A percentile compares a stretch with the other conserved stretches of the same genome.
Evolutionary conservation across 2,329 filamentous ascomycete genomes (phyloP).

Genomic region (Rhexocercosporidium sp.): DNA sequence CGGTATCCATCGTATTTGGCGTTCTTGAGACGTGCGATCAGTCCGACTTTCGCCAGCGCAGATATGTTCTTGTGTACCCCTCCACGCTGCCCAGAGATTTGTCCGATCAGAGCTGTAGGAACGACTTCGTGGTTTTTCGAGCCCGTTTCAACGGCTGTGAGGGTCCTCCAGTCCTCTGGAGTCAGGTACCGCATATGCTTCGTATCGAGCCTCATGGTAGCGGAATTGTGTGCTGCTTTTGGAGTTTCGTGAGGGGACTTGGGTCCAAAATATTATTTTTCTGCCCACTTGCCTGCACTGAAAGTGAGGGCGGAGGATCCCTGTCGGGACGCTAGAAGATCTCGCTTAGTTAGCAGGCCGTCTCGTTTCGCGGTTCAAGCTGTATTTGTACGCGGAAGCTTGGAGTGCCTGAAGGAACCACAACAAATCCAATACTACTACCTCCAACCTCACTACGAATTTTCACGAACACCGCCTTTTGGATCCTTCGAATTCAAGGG

Average conservation of each 20-base stretch:
- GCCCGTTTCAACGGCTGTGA: constrained; percentile 90
- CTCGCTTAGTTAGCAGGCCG: constrained; percentile 28
- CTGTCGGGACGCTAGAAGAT: constrained; percentile 29
- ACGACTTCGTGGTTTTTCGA: constrained; percentile 98
- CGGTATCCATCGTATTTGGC: constrained; percentile 98
- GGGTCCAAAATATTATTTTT: constrained; percentile 28
- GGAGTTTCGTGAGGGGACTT: constrained; percentile 6
- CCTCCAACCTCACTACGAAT: constrained; percentile 34
- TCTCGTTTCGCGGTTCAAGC: constrained; percentile 30
- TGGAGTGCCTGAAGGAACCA: constrained; percentile 35
- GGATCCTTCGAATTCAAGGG: constrained; percentile 10
- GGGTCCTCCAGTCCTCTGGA: constrained; percentile 91
- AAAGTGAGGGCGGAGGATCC: constrained; percentile 15
- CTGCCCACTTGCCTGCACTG: constrained; percentile 27
- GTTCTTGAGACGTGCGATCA: constrained; percentile 93
- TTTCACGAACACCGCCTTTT: constrained; percentile 36
- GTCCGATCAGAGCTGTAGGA: constrained; percentile 85
- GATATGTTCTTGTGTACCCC: constrained; percentile 89
- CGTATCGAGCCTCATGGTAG: constrained; percentile 89
- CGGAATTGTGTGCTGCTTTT: constrained; percentile 18
- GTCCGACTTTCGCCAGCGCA: constrained; percentile 84
- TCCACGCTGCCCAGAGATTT: constrained; percentile 80
- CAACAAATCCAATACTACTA: constrained; percentile 21
- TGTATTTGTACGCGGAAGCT: constrained; percentile 42
- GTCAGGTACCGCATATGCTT: constrained; percentile 92